Evolutionary conservation across 2,329 filamentous ascomycete species (phyloP).

Genomic region (Curvularia hawaiiensis): DNA sequence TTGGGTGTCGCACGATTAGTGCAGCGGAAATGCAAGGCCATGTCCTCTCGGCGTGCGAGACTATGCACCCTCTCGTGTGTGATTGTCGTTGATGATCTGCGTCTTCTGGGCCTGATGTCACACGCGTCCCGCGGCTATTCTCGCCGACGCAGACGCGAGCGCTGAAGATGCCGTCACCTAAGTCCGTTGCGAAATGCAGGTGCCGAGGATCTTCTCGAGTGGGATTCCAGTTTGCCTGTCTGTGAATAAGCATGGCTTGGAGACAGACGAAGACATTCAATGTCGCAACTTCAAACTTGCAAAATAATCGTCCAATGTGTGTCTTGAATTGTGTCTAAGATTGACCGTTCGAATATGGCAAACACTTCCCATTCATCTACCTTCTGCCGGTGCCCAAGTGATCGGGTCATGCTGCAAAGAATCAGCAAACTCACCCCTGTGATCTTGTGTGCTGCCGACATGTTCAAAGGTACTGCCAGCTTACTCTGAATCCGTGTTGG

Average conservation of each 20-base stretch:
- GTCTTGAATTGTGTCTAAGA: neutral
- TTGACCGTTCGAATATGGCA: neutral
- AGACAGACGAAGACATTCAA: neutral
- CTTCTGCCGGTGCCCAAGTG: neutral
- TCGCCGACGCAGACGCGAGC: neutral
- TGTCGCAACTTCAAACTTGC: neutral
- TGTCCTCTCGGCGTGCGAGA: neutral
- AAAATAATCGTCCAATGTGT: neutral
- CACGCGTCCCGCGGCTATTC: neutral
- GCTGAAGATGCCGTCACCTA: neutral
- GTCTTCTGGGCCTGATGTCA: neutral
- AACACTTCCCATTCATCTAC: neutral
- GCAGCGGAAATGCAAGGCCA: neutral
- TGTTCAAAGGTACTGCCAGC: neutral
- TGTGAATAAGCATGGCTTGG: neutral
- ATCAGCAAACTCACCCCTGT: neutral
- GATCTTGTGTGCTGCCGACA: neutral
- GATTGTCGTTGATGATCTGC: neutral
- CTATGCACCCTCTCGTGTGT: neutral
- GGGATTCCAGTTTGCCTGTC: neutral
- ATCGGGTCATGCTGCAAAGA: neutral
- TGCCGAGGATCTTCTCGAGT: neutral
- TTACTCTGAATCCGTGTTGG: neutral
- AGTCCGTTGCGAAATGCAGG: neutral
- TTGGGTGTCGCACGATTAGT: neutral